Evolutionary conservation across 768 basidiomycete species (phyloP).

Genomic region (Lentinus tigrinus): DNA sequence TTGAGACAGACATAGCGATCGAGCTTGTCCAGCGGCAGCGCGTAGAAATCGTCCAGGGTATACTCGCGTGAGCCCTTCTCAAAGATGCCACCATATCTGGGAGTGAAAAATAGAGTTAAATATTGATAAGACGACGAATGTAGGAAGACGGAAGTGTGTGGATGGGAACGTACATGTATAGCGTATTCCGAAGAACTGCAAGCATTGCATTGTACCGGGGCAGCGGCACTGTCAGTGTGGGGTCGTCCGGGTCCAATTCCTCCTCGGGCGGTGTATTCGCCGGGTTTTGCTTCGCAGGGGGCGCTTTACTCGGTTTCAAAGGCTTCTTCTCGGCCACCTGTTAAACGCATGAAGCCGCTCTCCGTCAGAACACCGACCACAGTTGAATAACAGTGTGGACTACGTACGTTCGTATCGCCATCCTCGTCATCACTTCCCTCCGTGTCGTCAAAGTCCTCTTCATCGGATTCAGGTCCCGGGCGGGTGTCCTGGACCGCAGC

Average conservation of each 20-base stretch:
- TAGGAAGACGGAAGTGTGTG: background rate
- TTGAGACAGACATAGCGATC: conserved; percentile 77
- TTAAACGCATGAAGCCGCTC: background rate
- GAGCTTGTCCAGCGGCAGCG: conserved; percentile 79
- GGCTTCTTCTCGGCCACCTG: conserved; percentile 4
- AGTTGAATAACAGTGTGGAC: background rate
- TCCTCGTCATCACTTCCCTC: conserved; percentile 24
- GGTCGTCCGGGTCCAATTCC: conserved; percentile 62
- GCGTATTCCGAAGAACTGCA: conserved; percentile 76
- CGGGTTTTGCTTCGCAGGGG: background rate
- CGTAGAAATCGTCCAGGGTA: conserved; percentile 86
- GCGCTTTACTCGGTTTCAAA: background rate
- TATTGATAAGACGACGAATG: background rate
- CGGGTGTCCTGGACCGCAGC: conserved; percentile 12
- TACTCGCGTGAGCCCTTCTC: conserved; percentile 83
- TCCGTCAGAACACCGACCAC: background rate
- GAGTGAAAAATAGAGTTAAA: background rate
- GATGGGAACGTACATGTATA: conserved; percentile 67
- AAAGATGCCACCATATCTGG: conserved; percentile 85
- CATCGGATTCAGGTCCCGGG: conserved; percentile 18
- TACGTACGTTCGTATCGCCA: conserved; percentile 3
- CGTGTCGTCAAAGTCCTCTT: conserved; percentile 21
- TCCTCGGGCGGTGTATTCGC: conserved; percentile 18
- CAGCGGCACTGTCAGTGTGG: conserved; percentile 54
- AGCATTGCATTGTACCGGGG: conserved; percentile 88